These are phyloP conservation scores for Proteromonas lacertae DNA, from an alignment of 352 stramenopile genomes.

Conservation along the genomic window DNA sequence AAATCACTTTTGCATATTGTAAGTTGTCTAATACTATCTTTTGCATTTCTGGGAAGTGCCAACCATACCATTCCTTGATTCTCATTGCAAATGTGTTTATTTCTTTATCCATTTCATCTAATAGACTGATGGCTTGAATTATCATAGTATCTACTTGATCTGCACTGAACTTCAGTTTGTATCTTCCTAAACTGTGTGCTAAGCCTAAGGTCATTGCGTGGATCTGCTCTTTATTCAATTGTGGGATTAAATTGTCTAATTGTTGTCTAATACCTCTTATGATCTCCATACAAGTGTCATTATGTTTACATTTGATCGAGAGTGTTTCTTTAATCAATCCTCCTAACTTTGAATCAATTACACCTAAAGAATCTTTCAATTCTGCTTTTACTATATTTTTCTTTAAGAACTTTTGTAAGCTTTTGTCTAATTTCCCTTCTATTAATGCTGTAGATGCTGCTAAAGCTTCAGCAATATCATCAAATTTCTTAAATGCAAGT, in stretches of 20 bases:
- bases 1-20: conserved; percentile 82
- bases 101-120: conserved; percentile 99
- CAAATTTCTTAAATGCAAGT: conserved; percentile 89
- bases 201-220: conserved; percentile 92
- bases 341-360: conserved; percentile 78
- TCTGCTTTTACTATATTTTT: conserved; percentile 80
- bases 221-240: conserved; percentile 31
- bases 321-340: conserved; percentile 89
- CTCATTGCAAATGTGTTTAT: conserved; percentile 99
- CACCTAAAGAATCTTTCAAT: conserved; percentile 62
- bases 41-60: conserved; percentile 77
- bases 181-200: conserved; percentile 81
- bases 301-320: conserved; percentile 21
- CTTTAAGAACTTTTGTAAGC: conserved; percentile 92
- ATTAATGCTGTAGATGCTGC: conserved; percentile 74
- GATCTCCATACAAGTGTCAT: conserved; percentile 26
- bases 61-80: conserved; percentile 94
- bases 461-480: conserved; percentile 88
- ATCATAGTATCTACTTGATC: conserved; percentile 99
- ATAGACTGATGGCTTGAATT: conserved; percentile 88
- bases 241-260: conserved; percentile 65
- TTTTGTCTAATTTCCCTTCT: conserved; percentile 59
- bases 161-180: conserved; percentile 99
- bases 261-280: conserved; percentile 80
- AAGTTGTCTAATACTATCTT: conserved; percentile 93